A percentile compares a stretch with the other conserved stretches of the same genome.
phyloP scores from a whole-genome alignment of 208 protist species.

The Wallacemonas collosoma region DNA sequence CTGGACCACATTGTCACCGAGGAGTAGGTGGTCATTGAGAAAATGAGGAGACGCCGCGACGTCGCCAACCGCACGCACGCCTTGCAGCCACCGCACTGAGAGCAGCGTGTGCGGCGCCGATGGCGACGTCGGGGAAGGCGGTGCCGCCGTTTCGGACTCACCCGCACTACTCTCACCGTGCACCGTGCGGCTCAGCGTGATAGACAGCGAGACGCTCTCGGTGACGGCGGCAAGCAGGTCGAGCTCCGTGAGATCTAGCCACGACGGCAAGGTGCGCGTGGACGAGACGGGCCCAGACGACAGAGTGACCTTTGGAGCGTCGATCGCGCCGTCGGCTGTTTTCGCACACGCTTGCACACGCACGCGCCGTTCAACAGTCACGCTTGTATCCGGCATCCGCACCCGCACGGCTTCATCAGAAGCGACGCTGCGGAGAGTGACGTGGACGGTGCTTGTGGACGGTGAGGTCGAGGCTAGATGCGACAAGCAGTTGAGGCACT shows the following conservation, averaged over 20 bases:
- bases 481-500: background rate
- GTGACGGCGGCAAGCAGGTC: background rate
- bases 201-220: background rate
- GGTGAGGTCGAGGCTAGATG: background rate
- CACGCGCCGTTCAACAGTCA: no score
- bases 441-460: background rate
- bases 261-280: background rate
- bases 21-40: background rate
- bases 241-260: constrained; percentile 6
- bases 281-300: no score
- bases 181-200: background rate
- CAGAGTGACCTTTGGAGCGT: no score
- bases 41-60: background rate
- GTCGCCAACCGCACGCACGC: background rate
- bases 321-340: no score
- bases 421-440: no score
- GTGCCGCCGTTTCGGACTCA: no score
- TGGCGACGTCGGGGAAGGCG: background rate
- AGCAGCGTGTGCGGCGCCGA: background rate
- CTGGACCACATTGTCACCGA: no score
- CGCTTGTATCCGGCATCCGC: no score
- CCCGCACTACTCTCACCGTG: background rate
- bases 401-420: no score
- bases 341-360: no score
- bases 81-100: background rate